Evolutionary conservation across 805 yeast species (phyloP).

Genomic region (Debaryomyces maramus): DNA sequence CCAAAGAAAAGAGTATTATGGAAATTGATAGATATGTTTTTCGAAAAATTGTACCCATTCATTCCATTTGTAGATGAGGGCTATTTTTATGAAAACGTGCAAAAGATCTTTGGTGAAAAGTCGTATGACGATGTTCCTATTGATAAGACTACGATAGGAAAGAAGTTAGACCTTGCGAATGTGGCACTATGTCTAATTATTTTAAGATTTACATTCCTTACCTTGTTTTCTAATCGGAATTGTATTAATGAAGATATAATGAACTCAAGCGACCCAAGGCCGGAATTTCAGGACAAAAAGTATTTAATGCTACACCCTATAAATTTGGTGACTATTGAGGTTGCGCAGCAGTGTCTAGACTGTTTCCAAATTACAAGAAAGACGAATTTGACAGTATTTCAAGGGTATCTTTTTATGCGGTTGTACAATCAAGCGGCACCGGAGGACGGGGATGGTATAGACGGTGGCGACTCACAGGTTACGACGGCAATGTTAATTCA

Average conservation of each 20-base stretch:
- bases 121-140: conserved; percentile 19
- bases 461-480: conserved; percentile 56
- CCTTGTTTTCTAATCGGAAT: conserved; percentile 26
- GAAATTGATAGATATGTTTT: conserved; percentile 26
- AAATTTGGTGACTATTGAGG: conserved; percentile 17
- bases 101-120: conserved; percentile 21
- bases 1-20: conserved; percentile 27
- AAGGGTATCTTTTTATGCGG: conserved; percentile 49
- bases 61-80: conserved; percentile 30
- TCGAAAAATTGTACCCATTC: conserved; percentile 23
- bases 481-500: conserved; percentile 54
- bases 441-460: conserved; percentile 51
- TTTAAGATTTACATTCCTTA: conserved; percentile 26
- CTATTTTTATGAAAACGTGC: conserved; percentile 19
- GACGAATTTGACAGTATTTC: conserved; percentile 50
- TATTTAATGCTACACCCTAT: conserved; percentile 21
- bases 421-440: conserved; percentile 46
- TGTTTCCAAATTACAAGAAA: conserved; percentile 18
- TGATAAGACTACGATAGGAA: conserved; percentile 17
- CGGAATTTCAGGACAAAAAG: conserved; percentile 12
- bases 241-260: conserved; percentile 21
- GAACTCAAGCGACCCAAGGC: conserved; percentile 15
- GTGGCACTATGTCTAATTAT: conserved; percentile 26
- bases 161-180: conserved; percentile 23
- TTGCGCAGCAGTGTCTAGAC: conserved; percentile 26